Conservation (phyloP, 306 rosid genomes). For the Trifolium pratense region DNA sequence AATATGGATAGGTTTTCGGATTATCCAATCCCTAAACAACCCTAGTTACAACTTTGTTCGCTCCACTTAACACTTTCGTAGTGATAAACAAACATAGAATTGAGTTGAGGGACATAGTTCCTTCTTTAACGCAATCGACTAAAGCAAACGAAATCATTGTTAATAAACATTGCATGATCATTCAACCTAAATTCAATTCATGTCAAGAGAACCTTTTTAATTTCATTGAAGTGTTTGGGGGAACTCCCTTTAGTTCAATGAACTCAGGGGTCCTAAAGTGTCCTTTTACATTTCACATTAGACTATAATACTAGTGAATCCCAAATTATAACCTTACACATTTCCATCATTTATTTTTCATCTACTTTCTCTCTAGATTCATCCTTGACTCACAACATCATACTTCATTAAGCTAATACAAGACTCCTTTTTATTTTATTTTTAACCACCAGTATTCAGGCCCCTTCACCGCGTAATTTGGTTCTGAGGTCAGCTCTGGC, state of each 20-base stretch:
- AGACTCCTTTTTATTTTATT: not conserved
- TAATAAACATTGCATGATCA: not conserved
- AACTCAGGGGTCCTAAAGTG: slow-evolving; percentile 10
- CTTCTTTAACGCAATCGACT: too few relatives aligned
- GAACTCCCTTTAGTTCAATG: slow-evolving; percentile 41
- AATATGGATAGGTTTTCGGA: too few relatives aligned
- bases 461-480: too few relatives aligned
- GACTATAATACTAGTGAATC: not conserved
- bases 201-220: slow-evolving; percentile 11
- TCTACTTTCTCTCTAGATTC: not conserved
- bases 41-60: too few relatives aligned
- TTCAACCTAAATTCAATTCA: not conserved
- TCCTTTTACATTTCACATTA: not conserved
- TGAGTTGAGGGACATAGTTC: too few relatives aligned
- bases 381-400: not conserved
- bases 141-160: too few relatives aligned
- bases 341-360: slow-evolving; percentile 1
- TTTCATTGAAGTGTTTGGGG: slow-evolving; percentile 56
- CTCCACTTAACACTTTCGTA: too few relatives aligned
- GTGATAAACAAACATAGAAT: too few relatives aligned
- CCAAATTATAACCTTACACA: not conserved
- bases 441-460: too few relatives aligned
- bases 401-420: not conserved
- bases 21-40: too few relatives aligned
- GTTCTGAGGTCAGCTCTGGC: too few relatives aligned